These are phyloP conservation scores for Debaryomyces prosopidis DNA, from an alignment of 805 yeast species.

Conservation along the genomic window DNA sequence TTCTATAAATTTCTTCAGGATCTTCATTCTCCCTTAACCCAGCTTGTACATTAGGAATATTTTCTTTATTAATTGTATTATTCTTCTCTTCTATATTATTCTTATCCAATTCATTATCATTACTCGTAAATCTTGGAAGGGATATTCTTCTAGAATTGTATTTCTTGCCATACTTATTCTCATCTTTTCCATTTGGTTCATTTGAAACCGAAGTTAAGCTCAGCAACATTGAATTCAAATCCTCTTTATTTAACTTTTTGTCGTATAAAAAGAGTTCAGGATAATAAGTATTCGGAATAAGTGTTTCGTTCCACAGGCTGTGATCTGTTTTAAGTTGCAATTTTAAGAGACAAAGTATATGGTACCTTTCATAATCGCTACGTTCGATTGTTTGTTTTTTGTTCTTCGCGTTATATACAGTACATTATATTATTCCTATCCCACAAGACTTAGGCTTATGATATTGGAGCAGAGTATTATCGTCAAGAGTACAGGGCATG, in stretches of 20 bases:
- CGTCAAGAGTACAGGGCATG: too few relatives aligned
- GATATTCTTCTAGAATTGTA: slow-evolving; percentile 5
- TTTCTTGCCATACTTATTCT: slow-evolving; percentile 1
- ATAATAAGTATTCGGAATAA: too few relatives aligned
- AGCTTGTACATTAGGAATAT: neutral
- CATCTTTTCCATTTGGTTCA: neutral
- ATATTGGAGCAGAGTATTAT: too few relatives aligned
- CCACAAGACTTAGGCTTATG: too few relatives aligned
- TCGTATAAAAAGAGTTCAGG: too few relatives aligned
- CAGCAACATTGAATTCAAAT: neutral
- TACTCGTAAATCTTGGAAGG: slow-evolving; percentile 1
- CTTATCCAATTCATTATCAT: neutral
- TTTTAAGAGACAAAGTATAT: too few relatives aligned
- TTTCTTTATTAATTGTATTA: neutral
- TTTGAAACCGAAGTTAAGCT: neutral
- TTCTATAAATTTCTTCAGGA: slow-evolving; percentile 13
- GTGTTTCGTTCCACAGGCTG: too few relatives aligned
- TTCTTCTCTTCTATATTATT: neutral
- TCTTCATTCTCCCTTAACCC: slow-evolving; percentile 14
- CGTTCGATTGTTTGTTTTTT: too few relatives aligned
- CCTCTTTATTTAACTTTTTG: neutral
- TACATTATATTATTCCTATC: too few relatives aligned
- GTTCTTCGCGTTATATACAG: too few relatives aligned
- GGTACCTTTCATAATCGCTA: too few relatives aligned
- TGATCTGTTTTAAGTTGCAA: too few relatives aligned